These are phyloP conservation scores for Inosperma sp. DNA, from an alignment of 768 basidiomycete genomes.

Conservation along the genomic window DNA sequence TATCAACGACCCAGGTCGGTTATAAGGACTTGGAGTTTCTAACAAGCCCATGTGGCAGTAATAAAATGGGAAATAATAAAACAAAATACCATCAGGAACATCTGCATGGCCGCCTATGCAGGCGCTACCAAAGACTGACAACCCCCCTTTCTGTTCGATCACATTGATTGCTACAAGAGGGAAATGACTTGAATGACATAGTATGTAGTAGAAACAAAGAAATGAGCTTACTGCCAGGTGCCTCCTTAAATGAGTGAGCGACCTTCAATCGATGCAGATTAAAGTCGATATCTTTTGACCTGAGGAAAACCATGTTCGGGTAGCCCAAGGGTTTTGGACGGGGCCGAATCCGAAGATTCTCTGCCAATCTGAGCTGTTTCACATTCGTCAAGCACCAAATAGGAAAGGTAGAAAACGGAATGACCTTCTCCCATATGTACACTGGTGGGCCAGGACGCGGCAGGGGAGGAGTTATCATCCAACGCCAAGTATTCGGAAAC, in stretches of 20 bases:
- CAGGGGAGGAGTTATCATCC: neutral
- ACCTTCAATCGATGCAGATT: conserved; percentile 18
- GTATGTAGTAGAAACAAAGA: neutral
- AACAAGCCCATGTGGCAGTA: neutral
- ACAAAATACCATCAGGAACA: conserved; percentile 22
- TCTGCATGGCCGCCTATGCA: conserved; percentile 44
- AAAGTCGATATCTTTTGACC: conserved; percentile 19
- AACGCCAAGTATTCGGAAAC: conserved; percentile 15
- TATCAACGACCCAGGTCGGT: conserved; percentile 44
- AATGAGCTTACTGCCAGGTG: conserved; percentile 40
- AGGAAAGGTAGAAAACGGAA: neutral
- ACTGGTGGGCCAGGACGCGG: neutral
- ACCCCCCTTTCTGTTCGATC: conserved; percentile 42
- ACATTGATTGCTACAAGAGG: conserved; percentile 40
- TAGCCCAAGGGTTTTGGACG: conserved; percentile 3
- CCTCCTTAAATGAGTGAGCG: conserved; percentile 35
- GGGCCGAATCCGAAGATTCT: conserved; percentile 12
- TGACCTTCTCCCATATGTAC: conserved; percentile 20
- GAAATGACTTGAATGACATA: neutral
- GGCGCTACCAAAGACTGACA: conserved; percentile 42
- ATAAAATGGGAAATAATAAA: conserved; percentile 1
- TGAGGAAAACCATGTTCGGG: conserved; percentile 5
- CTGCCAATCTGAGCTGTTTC: conserved; percentile 6
- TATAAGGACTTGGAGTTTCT: conserved; percentile 41
- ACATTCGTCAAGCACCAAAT: neutral